These are phyloP conservation scores for Trametes meyenii DNA, from an alignment of 768 basidiomycete species.

Conservation along the genomic window DNA sequence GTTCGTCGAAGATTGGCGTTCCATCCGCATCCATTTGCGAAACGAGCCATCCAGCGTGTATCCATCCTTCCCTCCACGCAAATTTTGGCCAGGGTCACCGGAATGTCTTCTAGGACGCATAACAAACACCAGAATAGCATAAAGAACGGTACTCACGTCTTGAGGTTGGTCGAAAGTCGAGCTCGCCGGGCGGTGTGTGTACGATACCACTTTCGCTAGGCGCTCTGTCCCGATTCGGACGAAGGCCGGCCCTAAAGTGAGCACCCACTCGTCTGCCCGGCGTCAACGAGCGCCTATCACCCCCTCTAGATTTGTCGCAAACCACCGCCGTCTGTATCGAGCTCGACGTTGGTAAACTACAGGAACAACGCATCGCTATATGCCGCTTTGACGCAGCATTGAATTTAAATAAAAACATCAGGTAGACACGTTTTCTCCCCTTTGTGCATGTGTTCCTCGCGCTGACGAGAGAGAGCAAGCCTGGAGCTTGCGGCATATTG, in stretches of 20 bases:
- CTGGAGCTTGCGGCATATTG: neutral
- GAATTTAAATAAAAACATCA: too few relatives aligned
- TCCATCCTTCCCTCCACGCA: neutral
- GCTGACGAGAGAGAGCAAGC: too few relatives aligned
- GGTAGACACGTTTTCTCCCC: too few relatives aligned
- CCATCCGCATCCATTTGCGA: conserved; percentile 18
- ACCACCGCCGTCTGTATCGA: neutral
- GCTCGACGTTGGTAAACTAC: too few relatives aligned
- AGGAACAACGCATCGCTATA: too few relatives aligned
- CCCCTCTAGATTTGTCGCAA: neutral
- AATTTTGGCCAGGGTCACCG: neutral
- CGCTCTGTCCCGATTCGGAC: conserved; percentile 19
- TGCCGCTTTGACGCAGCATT: too few relatives aligned
- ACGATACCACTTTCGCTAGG: conserved; percentile 20
- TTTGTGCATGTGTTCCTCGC: too few relatives aligned
- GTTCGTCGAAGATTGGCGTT: neutral
- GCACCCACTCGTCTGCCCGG: neutral
- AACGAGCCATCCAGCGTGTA: conserved; percentile 21
- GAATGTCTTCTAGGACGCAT: neutral
- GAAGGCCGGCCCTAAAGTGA: conserved; percentile 18
- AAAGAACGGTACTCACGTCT: conserved; percentile 42
- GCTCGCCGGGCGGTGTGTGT: conserved; percentile 31
- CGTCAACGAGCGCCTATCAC: neutral
- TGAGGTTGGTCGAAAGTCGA: conserved; percentile 35
- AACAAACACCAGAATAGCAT: conserved; percentile 7